phyloP scores from a whole-genome alignment of 345 rosid genomes.

The Lenwebbia sp. region DNA sequence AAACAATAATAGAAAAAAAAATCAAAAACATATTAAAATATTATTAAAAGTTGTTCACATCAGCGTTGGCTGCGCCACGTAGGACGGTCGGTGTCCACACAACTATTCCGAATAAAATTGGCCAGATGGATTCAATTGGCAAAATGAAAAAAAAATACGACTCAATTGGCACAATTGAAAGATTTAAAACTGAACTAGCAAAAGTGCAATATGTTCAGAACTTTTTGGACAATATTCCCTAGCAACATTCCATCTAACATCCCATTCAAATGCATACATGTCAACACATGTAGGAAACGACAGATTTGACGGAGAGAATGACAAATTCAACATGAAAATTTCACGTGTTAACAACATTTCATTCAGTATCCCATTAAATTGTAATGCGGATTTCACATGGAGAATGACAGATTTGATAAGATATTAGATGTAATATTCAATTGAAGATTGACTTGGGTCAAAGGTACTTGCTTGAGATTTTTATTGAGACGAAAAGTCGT shows the following conservation, averaged over 20 bases:
- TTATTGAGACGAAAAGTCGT: not conserved
- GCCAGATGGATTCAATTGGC: too few species aligned
- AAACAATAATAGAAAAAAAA: too few species aligned
- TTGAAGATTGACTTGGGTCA: not conserved
- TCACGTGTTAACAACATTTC: not conserved
- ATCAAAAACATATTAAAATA: too few species aligned
- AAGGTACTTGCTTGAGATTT: not conserved
- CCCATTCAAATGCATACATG: accelerated
- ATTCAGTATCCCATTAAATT: not conserved
- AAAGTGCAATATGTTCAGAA: too few species aligned
- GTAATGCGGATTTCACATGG: not conserved
- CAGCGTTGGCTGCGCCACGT: too few species aligned
- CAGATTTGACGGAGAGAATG: not conserved
- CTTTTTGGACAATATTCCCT: too few species aligned
- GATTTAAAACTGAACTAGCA: too few species aligned
- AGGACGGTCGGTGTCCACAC: too few species aligned
- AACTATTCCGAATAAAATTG: too few species aligned
- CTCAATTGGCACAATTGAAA: too few species aligned
- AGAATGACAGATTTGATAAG: not conserved
- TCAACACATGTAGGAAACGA: accelerated
- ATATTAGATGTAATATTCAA: not conserved
- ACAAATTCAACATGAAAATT: not conserved
- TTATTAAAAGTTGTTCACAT: too few species aligned
- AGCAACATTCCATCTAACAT: not conserved
- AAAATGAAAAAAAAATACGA: too few species aligned